Evolutionary conservation across 805 yeast genomes (phyloP).

Genomic region (Candida khao-thaluensis): DNA sequence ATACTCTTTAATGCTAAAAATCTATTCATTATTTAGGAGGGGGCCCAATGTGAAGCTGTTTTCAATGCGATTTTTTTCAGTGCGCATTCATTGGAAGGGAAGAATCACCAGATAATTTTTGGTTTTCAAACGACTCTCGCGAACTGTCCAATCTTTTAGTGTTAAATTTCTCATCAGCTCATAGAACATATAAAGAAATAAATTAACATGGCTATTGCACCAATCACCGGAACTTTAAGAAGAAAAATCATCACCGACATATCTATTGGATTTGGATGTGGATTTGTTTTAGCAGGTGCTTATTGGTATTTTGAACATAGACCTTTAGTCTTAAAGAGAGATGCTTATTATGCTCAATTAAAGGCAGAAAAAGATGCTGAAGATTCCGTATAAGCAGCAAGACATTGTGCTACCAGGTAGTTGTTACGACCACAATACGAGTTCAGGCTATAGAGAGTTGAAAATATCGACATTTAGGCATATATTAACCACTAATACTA

Average conservation of each 20-base stretch:
- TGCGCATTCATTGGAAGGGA: conserved; percentile 11
- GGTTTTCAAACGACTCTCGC: conserved; percentile 5
- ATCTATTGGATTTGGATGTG: conserved; percentile 61
- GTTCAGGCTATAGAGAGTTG: too few species aligned
- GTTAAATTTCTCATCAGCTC: conserved; percentile 5
- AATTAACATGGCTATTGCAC: conserved; percentile 68
- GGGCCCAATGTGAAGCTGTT: too few species aligned
- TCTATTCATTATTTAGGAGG: conserved; percentile 16
- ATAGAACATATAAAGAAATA: not conserved
- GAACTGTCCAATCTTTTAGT: conserved; percentile 8
- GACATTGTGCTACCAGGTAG: too few species aligned
- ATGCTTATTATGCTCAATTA: conserved; percentile 75
- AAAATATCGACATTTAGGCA: not conserved
- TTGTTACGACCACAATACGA: too few species aligned
- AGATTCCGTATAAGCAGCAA: conserved; percentile 33
- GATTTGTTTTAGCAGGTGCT: conserved; percentile 57
- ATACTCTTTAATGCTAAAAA: conserved; percentile 7
- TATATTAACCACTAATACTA: conserved; percentile 1
- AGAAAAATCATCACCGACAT: conserved; percentile 81
- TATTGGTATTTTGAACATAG: conserved; percentile 90
- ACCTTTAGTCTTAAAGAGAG: conserved; percentile 70
- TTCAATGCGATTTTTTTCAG: conserved; percentile 3
- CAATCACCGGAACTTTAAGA: conserved; percentile 80
- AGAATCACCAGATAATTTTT: conserved; percentile 9
- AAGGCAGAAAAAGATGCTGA: conserved; percentile 71